A percentile compares a stretch with the other conserved stretches of the same genome.
phyloP scores from a whole-genome alignment of 768 basidiomycete species.

The Pleurotus giganteus region DNA sequence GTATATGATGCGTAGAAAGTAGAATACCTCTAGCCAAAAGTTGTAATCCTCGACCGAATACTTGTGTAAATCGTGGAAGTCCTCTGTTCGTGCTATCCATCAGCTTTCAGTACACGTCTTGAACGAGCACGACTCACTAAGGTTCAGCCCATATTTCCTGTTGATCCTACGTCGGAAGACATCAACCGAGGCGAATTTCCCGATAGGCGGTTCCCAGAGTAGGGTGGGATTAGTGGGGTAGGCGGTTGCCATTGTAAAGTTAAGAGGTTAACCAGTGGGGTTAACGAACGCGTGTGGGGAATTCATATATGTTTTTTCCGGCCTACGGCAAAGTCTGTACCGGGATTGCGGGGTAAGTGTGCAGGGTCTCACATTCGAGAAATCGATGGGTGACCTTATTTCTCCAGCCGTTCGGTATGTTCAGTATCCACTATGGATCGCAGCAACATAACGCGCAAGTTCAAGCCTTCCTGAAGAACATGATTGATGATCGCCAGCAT shows the following conservation, averaged over 20 bases:
- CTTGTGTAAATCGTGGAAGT: constrained; percentile 64
- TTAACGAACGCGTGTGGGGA: not conserved
- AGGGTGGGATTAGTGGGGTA: constrained; percentile 4
- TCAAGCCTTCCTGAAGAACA: too few species aligned
- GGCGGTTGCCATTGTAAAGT: not conserved
- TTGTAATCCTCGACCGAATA: constrained; percentile 65
- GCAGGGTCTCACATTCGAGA: not conserved
- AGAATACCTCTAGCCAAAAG: constrained; percentile 75
- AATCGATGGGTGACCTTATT: too few species aligned
- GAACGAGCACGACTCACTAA: constrained; percentile 38
- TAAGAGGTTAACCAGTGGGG: not conserved
- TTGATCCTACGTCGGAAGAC: constrained; percentile 58
- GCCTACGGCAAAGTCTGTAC: not conserved
- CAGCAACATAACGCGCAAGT: too few species aligned
- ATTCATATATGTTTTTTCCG: not conserved
- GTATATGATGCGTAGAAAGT: constrained; percentile 57
- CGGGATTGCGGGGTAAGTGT: not conserved
- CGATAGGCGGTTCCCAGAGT: constrained; percentile 51
- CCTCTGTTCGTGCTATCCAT: constrained; percentile 33
- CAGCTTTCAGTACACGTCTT: not conserved
- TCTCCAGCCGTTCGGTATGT: too few species aligned
- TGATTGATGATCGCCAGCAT: too few species aligned
- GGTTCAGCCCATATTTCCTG: constrained; percentile 55
- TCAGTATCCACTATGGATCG: too few species aligned
- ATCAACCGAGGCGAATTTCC: constrained; percentile 45